Base-by-base conservation (phyloP, 331 rosid species). In the Malus hybrid region DNA sequence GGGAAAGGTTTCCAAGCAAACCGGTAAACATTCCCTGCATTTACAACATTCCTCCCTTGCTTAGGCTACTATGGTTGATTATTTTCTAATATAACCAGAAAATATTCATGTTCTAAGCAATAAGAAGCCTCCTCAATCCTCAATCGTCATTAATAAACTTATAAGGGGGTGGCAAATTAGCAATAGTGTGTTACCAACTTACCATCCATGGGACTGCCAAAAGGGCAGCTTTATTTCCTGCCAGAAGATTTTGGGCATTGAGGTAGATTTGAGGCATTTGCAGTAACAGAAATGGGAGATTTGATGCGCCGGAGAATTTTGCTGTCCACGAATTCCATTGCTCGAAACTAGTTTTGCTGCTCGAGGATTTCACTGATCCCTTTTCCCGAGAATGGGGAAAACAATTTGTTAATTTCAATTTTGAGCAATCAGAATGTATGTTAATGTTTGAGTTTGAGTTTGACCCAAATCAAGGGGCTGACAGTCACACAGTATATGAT, bases 11-110 rank as follows among this genome's bases (percentile, higher is more conserved):
- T 67, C 99, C 99, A 68, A 95, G 93, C 88, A 95, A 84, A 74
- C 93, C 89, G 67, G 99, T 95, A 36, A 95, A 82, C 99, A 95
- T 92, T 20, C 91, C 97, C 96, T 93, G 90, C 87, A 88, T 80
- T 39, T 29, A 65, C 48, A 74, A 34, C 76, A 76, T 46, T 77
- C 70, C 20, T 14, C 36, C 64, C 34, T 48, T 48, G 55, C 31
- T 71, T 46, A 62, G 31, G 62, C 61, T 61, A 56, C 62, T n/a
- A 22, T 8, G 10, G 62, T 22, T 19, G 6, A n/a, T 56, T 48
- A 48, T 48, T 48, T 48, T 19, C 62, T 56, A 7, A 10, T 56
- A 7, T 56, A 56, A 56, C 28, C 5, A n/a, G 19, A 67, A 39
- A 29, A 50, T 32, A 10, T 59, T 68, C 69, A 48, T 48, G 55